These are phyloP conservation scores for Diaporthe amygdali DNA, from an alignment of 2,329 filamentous ascomycete species.

Conservation along the genomic window DNA sequence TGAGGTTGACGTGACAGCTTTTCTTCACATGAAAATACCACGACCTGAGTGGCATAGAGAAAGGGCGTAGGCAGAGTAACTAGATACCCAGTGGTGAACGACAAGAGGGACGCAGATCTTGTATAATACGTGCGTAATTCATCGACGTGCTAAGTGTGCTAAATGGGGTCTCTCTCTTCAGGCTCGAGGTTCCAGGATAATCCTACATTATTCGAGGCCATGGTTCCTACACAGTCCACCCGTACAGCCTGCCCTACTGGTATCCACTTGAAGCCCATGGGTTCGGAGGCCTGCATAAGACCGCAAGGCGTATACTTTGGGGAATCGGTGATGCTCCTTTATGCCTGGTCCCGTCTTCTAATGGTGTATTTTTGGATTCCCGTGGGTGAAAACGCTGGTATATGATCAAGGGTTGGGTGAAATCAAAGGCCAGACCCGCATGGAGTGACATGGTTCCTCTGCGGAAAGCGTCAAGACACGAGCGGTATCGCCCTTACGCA, in stretches of 20 bases:
- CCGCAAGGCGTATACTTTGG: conserved; percentile 14
- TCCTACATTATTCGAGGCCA: conserved; percentile 21
- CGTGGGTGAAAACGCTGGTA: conserved; percentile 19
- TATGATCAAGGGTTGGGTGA: conserved; percentile 17
- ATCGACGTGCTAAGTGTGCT: conserved; percentile 19
- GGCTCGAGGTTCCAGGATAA: conserved; percentile 22
- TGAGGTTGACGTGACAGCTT: not conserved
- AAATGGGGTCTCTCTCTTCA: conserved; percentile 17
- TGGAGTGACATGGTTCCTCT: conserved; percentile 1
- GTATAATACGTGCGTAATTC: conserved; percentile 16
- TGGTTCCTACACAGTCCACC: conserved; percentile 10
- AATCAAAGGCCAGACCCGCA: conserved; percentile 15
- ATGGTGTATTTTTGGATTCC: conserved; percentile 25
- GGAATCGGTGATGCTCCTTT: conserved; percentile 22
- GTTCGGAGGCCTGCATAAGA: not conserved
- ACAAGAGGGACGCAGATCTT: not conserved
- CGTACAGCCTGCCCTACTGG: not conserved
- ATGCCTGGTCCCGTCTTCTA: conserved; percentile 25
- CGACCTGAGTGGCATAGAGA: not conserved
- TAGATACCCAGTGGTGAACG: conserved; percentile 25
- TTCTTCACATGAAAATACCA: not conserved
- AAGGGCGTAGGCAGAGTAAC: not conserved
- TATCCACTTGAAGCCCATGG: conserved; percentile 14
- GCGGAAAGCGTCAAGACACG: not conserved
- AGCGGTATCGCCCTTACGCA: not conserved